A percentile compares a stretch with the other conserved stretches of the same genome.
phyloP scores from a whole-genome alignment of 805 yeast species.

The Ogataea populi-albae region DNA sequence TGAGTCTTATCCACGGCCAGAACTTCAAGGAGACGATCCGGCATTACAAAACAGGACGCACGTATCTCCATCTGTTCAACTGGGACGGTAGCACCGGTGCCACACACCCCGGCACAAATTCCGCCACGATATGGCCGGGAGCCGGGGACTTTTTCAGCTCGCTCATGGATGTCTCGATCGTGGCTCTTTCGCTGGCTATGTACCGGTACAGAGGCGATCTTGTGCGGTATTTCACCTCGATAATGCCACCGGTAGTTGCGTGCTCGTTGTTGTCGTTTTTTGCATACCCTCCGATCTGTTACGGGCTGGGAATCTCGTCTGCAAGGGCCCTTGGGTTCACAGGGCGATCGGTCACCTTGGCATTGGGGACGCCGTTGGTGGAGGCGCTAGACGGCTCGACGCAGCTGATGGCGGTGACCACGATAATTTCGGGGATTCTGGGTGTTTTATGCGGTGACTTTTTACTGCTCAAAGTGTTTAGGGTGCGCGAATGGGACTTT shows the following conservation, averaged over 20 bases:
- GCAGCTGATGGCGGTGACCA: conserved; percentile 73
- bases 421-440: conserved; percentile 70
- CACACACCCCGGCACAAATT: too few species aligned
- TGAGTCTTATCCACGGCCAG: conserved; percentile 49
- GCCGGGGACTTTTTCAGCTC: conserved; percentile 75
- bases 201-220: conserved; percentile 68
- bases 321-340: conserved; percentile 68
- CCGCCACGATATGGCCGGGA: conserved; percentile 56
- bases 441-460: conserved; percentile 70
- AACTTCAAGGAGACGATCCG: conserved; percentile 51
- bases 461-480: conserved; percentile 39
- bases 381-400: conserved; percentile 64
- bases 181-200: conserved; percentile 74
- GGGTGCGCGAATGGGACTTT: conserved; percentile 60
- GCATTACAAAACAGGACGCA: conserved; percentile 67
- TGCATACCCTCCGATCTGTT: conserved; percentile 67
- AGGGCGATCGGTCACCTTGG: conserved; percentile 76
- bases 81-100: too few species aligned
- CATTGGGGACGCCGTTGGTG: conserved; percentile 74
- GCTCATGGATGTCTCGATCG: conserved; percentile 74
- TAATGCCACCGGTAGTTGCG: conserved; percentile 57
- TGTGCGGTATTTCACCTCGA: conserved; percentile 51
- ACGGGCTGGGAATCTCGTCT: conserved; percentile 60
- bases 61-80: conserved; percentile 57
- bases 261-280: conserved; percentile 59